Evolutionary conservation across 352 stramenopile species (phyloP).

Genomic region (Phytopythium vexans): DNA sequence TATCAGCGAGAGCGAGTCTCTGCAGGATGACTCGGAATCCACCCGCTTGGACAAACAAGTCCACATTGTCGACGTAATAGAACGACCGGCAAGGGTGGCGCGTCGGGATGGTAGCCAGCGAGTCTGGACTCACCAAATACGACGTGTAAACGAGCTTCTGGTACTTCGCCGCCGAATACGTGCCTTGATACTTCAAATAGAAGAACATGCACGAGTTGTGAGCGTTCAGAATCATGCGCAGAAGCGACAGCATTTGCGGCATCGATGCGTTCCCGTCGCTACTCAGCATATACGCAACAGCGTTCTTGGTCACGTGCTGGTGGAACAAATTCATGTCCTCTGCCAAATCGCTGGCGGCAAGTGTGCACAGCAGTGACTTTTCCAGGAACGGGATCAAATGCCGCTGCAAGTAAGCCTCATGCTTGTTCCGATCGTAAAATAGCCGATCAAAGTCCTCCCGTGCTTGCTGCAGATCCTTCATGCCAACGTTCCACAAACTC

Average conservation of each 20-base stretch:
- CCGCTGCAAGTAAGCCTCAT: conserved; percentile 47
- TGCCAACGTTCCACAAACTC: conserved; percentile 52
- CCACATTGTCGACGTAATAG: conserved; percentile 83
- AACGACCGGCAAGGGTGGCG: conserved; percentile 74
- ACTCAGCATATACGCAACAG: conserved; percentile 67
- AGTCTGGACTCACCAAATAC: conserved; percentile 64
- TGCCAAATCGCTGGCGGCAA: conserved; percentile 63
- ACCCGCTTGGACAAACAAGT: conserved; percentile 81
- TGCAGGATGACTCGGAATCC: conserved; percentile 74
- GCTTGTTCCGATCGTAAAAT: conserved; percentile 57
- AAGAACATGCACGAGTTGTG: conserved; percentile 80
- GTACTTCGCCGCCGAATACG: conserved; percentile 50
- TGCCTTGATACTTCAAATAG: conserved; percentile 79
- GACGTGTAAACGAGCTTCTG: conserved; percentile 72
- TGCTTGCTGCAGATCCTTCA: conserved; percentile 63
- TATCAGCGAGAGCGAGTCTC: conserved; percentile 37
- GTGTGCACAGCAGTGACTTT: conserved; percentile 67
- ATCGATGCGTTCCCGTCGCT: conserved; percentile 28
- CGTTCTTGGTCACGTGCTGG: conserved; percentile 74
- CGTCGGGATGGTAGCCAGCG: conserved; percentile 44
- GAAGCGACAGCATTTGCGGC: conserved; percentile 52
- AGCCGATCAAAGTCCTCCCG: conserved; percentile 68
- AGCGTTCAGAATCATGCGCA: conserved; percentile 78
- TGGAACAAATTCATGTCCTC: conserved; percentile 80
- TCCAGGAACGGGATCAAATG: conserved; percentile 69